Evolutionary conservation across 108 stramenopile species (phyloP), one percentile per base, ranked within the genome.

Genomic region (Stephanodiscus triporus): DNA sequence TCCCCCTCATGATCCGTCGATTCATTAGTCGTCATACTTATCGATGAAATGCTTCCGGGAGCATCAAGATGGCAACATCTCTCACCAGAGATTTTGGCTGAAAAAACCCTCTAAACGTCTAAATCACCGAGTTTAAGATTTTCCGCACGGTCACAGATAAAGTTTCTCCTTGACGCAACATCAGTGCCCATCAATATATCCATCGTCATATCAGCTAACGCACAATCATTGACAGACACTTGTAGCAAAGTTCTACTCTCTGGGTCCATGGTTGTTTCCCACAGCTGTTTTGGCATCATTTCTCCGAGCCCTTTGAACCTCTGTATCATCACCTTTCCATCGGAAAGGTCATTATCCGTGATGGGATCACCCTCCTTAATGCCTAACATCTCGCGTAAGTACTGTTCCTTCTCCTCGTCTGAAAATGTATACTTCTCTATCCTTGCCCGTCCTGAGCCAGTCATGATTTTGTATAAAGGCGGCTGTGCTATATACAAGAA

Each of bases 201-300:
- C 54, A 97, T 68, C 20, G 94, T 90, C 42, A 85, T 78, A 70
- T 97, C 96, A 19, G 97, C 97, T 37, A 85, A 49, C 0, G 93
- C 84, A 34, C 88, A 92, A 83, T 97, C 97, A 17, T 92, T 87
- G 24, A 95, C 90, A 20, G 90, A 89, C 22, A 97, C 96, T 59
- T 86, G 78, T 29, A 95, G 79, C 83, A 97, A 71, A 24, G 87
- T 88, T 32, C 97, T 79, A 26, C 43, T 80, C 42, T 86, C 83
- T 9, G 97, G 96, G 77, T 97, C 87, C 97, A 97, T 97, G 2
- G 97, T 97, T 22, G 97, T 97, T 13, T 90, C 82, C 97, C 97
- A 97, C 57, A 97, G 84, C 75, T 97, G 95, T 60, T 89, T 74
- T 20, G 97, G 95, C 97, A 97, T 97, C 97, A 97, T 97, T 77